Evolutionary conservation across 2,329 filamentous ascomycete genomes (phyloP).

Genomic region (Fusarium mundagurra): DNA sequence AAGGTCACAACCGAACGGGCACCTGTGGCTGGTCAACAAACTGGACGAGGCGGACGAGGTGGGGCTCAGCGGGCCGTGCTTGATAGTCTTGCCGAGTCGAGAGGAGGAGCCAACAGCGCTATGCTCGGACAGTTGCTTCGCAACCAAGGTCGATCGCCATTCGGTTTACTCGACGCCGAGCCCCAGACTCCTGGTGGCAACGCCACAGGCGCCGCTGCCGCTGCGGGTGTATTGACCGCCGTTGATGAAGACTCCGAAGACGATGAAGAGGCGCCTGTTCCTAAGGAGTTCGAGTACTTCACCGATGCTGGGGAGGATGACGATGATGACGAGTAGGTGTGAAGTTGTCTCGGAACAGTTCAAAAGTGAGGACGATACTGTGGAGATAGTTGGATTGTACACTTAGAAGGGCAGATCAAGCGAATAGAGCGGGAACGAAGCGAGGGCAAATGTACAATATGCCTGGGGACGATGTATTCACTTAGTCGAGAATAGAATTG

Average conservation of each 20-base stretch:
- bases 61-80: slow-evolving; percentile 48
- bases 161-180: slow-evolving; percentile 42
- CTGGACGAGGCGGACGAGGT: slow-evolving; percentile 46
- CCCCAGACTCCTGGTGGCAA: slow-evolving; percentile 44
- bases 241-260: slow-evolving; percentile 86
- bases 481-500: slow-evolving; percentile 31
- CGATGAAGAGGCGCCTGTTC: slow-evolving; percentile 75
- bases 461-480: slow-evolving; percentile 30
- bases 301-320: slow-evolving; percentile 70
- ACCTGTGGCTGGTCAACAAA: slow-evolving; percentile 60
- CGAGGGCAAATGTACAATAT: slow-evolving; percentile 32
- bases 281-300: slow-evolving; percentile 81
- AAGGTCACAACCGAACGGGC: slow-evolving; percentile 75
- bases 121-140: slow-evolving; percentile 57
- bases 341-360: neutral
- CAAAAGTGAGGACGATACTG: neutral
- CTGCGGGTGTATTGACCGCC: slow-evolving; percentile 83
- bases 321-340: slow-evolving; percentile 38
- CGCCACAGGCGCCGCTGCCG: slow-evolving; percentile 72
- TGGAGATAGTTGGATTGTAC: slow-evolving; percentile 35
- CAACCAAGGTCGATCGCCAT: slow-evolving; percentile 49
- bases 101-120: slow-evolving; percentile 46
- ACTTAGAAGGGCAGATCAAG: slow-evolving; percentile 33
- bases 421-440: slow-evolving; percentile 23
- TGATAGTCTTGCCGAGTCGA: slow-evolving; percentile 48